These are phyloP conservation scores for Metschnikowia reukaufii DNA, from an alignment of 805 yeast genomes.

Conservation along the genomic window DNA sequence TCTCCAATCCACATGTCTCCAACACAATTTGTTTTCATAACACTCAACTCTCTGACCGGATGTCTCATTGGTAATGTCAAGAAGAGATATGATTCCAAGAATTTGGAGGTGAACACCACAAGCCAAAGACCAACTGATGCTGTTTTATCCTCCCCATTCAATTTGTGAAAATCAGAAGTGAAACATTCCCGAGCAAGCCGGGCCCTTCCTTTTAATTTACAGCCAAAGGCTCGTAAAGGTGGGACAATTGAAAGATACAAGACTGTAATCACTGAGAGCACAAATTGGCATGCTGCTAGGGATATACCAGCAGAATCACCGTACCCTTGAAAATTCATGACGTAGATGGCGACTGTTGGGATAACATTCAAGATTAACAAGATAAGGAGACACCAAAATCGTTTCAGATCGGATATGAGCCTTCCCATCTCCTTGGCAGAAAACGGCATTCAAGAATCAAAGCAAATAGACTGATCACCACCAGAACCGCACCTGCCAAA, in stretches of 20 bases:
- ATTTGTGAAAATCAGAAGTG: conserved; percentile 55
- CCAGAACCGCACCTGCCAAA: conserved; percentile 64
- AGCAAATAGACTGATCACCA: conserved; percentile 53
- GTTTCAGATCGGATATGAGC: conserved; percentile 59
- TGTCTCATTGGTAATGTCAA: conserved; percentile 82
- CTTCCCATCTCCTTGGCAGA: conserved; percentile 74
- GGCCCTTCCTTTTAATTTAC: conserved; percentile 34
- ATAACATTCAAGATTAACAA: conserved; percentile 45
- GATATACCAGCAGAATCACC: conserved; percentile 34
- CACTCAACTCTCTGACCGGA: conserved; percentile 67
- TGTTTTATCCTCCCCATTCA: conserved; percentile 53
- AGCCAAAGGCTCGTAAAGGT: conserved; percentile 51
- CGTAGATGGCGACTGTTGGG: conserved; percentile 53
- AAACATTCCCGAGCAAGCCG: conserved; percentile 40
- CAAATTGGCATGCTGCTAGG: conserved; percentile 55
- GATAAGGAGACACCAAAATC: conserved; percentile 44
- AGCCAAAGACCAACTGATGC: conserved; percentile 72
- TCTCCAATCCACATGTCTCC: conserved; percentile 61
- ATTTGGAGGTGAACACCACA: conserved; percentile 65
- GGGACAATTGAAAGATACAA: conserved; percentile 64
- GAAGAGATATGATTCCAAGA: conserved; percentile 87
- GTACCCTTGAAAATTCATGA: conserved; percentile 28
- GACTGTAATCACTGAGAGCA: conserved; percentile 53
- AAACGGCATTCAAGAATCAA: conserved; percentile 56
- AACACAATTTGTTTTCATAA: conserved; percentile 55